These are phyloP conservation scores for Phialocephala sp. DNA, from an alignment of 2,329 filamentous ascomycete species.

Conservation along the genomic window DNA sequence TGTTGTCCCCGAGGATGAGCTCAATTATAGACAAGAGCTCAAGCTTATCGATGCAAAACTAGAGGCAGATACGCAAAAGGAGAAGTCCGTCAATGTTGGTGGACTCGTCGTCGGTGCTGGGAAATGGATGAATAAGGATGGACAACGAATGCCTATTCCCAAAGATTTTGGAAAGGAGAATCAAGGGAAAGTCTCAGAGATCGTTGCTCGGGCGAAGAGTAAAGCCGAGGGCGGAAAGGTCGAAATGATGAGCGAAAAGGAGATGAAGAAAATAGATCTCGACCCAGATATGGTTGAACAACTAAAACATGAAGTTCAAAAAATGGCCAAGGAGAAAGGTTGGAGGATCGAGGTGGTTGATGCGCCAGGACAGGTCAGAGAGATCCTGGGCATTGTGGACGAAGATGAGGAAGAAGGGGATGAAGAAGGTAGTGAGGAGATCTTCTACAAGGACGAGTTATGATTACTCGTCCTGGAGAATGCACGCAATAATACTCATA, in stretches of 20 bases:
- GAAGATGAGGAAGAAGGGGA: conserved; percentile 53
- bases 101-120: conserved; percentile 40
- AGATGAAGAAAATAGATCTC: conserved; percentile 68
- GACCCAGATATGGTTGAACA: conserved; percentile 68
- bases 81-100: conserved; percentile 40
- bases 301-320: conserved; percentile 70
- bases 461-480: conserved; percentile 34
- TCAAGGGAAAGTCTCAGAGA: conserved; percentile 50
- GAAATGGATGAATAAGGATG: conserved; percentile 40
- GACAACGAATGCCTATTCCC: conserved; percentile 39
- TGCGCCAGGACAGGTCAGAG: conserved; percentile 60
- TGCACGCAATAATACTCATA: background rate
- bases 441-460: conserved; percentile 58
- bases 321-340: conserved; percentile 70
- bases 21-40: conserved; percentile 43
- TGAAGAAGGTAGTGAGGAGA: conserved; percentile 57
- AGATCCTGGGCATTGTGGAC: conserved; percentile 74
- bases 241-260: conserved; percentile 60
- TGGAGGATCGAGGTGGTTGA: conserved; percentile 87
- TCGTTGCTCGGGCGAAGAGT: conserved; percentile 37
- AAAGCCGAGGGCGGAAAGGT: conserved; percentile 40
- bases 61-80: conserved; percentile 47
- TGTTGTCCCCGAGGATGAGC: conserved; percentile 55
- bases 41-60: conserved; percentile 44
- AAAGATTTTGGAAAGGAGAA: conserved; percentile 55